Conservation (phyloP, 306 rosid species). For the Potentilla sterilis region DNA sequence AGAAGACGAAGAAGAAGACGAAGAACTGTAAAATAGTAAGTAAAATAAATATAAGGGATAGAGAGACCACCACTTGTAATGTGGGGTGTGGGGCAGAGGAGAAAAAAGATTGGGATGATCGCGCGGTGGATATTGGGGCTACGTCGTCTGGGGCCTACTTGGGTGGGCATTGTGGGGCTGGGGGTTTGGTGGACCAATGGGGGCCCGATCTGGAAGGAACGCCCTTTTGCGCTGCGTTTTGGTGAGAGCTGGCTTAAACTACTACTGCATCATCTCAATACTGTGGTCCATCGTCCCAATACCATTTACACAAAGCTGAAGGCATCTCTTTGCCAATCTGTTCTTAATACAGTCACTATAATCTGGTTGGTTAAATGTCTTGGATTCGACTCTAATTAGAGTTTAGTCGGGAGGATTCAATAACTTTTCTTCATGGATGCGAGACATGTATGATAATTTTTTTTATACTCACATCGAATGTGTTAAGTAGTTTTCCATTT, state of each 20-base stretch:
- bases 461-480: too few species aligned
- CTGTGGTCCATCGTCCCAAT: background rate
- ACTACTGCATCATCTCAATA: background rate
- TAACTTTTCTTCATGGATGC: too few species aligned
- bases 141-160: slow-evolving; percentile 19
- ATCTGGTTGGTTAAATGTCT: too few species aligned
- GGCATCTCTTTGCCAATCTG: too few species aligned
- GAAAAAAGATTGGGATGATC: background rate
- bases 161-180: slow-evolving; percentile 1
- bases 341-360: too few species aligned
- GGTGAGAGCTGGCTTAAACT: slow-evolving; percentile 5
- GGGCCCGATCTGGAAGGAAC: slow-evolving; percentile 17
- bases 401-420: too few species aligned
- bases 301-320: background rate
- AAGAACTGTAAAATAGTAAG: slow-evolving; percentile 20
- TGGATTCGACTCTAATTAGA: too few species aligned
- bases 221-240: slow-evolving; percentile 11
- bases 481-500: too few species aligned
- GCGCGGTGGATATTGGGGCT: slow-evolving; percentile 7
- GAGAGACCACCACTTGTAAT: background rate
- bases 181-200: slow-evolving; percentile 3
- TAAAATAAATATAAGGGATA: slow-evolving; percentile 14
- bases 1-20: background rate
- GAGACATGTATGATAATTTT: too few species aligned
- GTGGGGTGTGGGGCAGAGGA: slow-evolving; percentile 14